Base-by-base conservation (phyloP, 345 rosid genomes). In the Jatropha curcas region DNA sequence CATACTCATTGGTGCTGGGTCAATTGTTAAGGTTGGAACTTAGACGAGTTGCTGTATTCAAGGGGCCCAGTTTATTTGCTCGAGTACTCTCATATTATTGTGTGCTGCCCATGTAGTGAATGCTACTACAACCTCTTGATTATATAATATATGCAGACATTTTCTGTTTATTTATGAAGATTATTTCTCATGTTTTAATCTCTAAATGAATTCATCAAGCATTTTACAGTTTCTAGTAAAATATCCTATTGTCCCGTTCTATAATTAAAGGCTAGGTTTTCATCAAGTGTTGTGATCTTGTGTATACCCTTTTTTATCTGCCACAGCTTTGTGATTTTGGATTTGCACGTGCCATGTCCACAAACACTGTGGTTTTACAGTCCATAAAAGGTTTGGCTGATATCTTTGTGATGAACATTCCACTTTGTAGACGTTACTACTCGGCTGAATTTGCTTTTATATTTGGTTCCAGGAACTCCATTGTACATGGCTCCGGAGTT, bases 401-500 rank as follows among this genome's bases (percentile, higher is more conserved):
- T 51, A 60, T 76, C 41, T 69, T 19, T 35, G 60, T 22, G 16
- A 60, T 61, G 17, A 4, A 43, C 25, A 46, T 39, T 68, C 20
- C 65, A 24, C 17, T 70, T 60, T 37, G 33, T 52, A 22, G 22
- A 68, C 62, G 30, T 68, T 20, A 19, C 46, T 6, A 17, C 46
- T 39, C 24, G 30, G 33, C 0, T 81, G 20, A 35, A 20, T 34
- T 37, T 28, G 53, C 51, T 11, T 62, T 58, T 71, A 48, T 50
- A 60, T 78, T 66, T 77, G 57, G 87, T 56, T 50, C 30, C 34
- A 95, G 99, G 99, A 20, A 92, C 99, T 75, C 99, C 99, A 4
- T 71, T 95, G 68, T 95, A 95, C 85, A 95, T 95, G 99, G 99
- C 99, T 43, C 99, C 98, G 28, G 99, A 95, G 81, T 83, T 95